Base-by-base conservation (phyloP, 1,139 yeast species). In the Hanseniaspora sp. region DNA sequence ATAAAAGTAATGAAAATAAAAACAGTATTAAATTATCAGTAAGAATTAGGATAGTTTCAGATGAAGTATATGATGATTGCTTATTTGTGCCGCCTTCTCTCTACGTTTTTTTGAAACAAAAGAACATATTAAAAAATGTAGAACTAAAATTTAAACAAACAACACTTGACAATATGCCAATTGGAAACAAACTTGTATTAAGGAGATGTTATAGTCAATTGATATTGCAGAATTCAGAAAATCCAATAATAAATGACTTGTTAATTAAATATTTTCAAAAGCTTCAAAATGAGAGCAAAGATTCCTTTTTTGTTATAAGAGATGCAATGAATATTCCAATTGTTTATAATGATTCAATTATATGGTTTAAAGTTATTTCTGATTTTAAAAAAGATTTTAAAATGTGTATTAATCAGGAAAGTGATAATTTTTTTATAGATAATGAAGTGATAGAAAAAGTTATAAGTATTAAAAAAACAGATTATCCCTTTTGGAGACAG, bases 191-290 rank as follows among this genome's bases (percentile, higher is more conserved):
- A 5, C 8, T 48, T 8, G 31, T 4, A 6, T 15, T 48, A 7
- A 28, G 34, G n/a, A 40, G 48, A 29, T 49, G 53, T 38, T 49
- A 43, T 18, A 40, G 38, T 30, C 53, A 49, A 23, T 13, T 34
- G 1, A 15, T 35, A 7, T 18, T 49, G 5, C 43, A 42, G 6
- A 18, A 12, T 8, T 33, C 30, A n/a, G 23, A 35, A 8, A 42
- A 30, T 5, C 12, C 29, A 2, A 8, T 7, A 1, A 42, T 48
- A 13, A 42, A 48, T 35, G 29, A 42, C 17, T 18, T 39, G 12
- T 18, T 39, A 6, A 11, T 39, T 39, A 5, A 34, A 9, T 4
- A 23, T 40, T 9, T 18, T 28, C 9, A 23, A 28, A 3, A 28
- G 2, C 2, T 29, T 34, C 5, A 31, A 31, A 12, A 17, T 8